phyloP scores from a whole-genome alignment of 2,329 filamentous ascomycete genomes.

The Ceratocystis variospora region DNA sequence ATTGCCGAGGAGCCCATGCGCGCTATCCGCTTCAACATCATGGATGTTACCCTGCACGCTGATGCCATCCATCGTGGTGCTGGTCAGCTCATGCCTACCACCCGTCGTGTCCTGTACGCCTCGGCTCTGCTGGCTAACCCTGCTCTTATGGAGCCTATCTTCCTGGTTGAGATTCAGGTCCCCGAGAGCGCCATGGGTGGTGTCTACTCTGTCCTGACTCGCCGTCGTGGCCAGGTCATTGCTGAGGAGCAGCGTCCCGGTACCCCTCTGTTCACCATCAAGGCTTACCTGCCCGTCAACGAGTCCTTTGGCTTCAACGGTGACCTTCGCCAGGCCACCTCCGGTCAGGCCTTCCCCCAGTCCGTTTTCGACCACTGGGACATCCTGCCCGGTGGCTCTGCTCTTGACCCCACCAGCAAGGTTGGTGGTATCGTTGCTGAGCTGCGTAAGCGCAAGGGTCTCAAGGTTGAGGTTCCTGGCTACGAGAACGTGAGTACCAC shows the following conservation, averaged over 20 bases:
- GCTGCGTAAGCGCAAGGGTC: slow-evolving; percentile 99
- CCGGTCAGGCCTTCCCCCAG: slow-evolving; percentile 97
- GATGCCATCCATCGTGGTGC: slow-evolving; percentile 99
- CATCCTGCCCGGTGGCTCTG: slow-evolving; percentile 83
- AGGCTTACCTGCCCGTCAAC: slow-evolving; percentile 91
- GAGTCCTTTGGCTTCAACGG: slow-evolving; percentile 98
- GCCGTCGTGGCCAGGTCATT: slow-evolving; percentile 98
- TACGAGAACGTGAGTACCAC: slow-evolving; percentile 68
- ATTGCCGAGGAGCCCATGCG: slow-evolving; percentile 98
- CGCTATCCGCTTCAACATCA: slow-evolving; percentile 92
- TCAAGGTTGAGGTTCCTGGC: slow-evolving; percentile 89
- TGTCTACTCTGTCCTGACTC: slow-evolving; percentile 98
- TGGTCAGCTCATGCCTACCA: slow-evolving; percentile 96
- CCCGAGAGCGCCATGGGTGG: slow-evolving; percentile 98
- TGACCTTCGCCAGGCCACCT: slow-evolving; percentile 85
- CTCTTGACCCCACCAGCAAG: slow-evolving; percentile 70
- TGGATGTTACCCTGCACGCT: slow-evolving; percentile 98
- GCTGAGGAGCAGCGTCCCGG: slow-evolving; percentile 93
- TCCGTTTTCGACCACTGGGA: slow-evolving; percentile 99
- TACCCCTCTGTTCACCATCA: slow-evolving; percentile 97
- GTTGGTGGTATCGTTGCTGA: slow-evolving; percentile 68
- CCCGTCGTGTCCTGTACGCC: slow-evolving; percentile 95
- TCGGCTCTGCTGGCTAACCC: slow-evolving; percentile 82
- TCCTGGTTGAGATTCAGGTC: slow-evolving; percentile 98
- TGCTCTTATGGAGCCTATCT: slow-evolving; percentile 88